Base-by-base conservation (phyloP, 1,139 yeast genomes). In the Pichia sp. region DNA sequence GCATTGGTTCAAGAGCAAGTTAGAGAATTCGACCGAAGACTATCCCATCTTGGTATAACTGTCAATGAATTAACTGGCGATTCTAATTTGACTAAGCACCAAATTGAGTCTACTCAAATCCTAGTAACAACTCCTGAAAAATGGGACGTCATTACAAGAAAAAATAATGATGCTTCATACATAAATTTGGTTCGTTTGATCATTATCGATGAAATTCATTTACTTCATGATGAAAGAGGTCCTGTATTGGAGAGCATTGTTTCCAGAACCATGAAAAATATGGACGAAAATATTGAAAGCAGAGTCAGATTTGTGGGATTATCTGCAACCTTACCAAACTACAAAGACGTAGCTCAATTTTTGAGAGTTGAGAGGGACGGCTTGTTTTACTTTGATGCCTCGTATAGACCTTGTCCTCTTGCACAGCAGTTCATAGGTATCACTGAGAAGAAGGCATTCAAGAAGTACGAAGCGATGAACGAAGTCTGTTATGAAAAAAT, bases 1-100 rank as follows among this genome's bases (percentile, higher is more conserved):
- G 98, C 99, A 0, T 78, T 93, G 66, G 99, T 92, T 0, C 96
- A 90, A 63, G 99, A 93, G 67, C 98, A 92, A 68, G 96, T 89
- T 59, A 76, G 95, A 54, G 96, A 90, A 65, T 88, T 93, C 62
- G 81, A 82, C 57, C 77, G 90, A 66, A 75, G 96, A 58, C 73
- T 93, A 41, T 76, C 78, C 0, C 79, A 79, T 16, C 83, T 78
- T 63, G 95, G 92, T 1, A 75, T 90, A 5, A 79, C 75, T 13
- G 98, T 92, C 1, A 82, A 85, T 50, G 99, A 93, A 70, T 74
- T 93, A 54, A 90, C 98, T 1, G 99, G 99, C 67, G 99, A 93
- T 66, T 80, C 92, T 51, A 83, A 84, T 57, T 71, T 93, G 59
- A 85, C 95, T 1, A 85, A 82, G 61, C 83, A 80, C 54, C 96